These are phyloP conservation scores for Colletotrichum sp. DNA, from an alignment of 2,329 filamentous ascomycete species.

Conservation along the genomic window DNA sequence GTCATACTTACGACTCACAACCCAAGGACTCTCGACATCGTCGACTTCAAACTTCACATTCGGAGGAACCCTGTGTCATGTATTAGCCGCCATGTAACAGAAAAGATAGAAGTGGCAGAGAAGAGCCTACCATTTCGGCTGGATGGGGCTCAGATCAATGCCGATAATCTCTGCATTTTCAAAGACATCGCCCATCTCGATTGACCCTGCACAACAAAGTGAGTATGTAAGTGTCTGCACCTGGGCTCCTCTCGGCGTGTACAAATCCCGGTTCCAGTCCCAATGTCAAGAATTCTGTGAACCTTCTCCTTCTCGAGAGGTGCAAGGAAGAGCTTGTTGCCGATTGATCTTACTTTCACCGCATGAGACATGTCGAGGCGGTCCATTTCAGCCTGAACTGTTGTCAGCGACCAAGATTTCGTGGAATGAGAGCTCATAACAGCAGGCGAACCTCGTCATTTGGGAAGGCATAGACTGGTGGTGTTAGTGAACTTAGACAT, in stretches of 20 bases:
- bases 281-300: background rate
- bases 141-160: slow-evolving; percentile 1
- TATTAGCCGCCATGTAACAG: rapidly evolving
- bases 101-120: too few relatives aligned
- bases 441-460: background rate
- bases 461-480: background rate
- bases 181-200: background rate
- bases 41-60: slow-evolving; percentile 30
- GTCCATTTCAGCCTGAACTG: background rate
- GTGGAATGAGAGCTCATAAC: rapidly evolving
- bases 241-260: background rate
- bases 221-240: background rate
- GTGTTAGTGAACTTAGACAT: rapidly evolving
- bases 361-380: slow-evolving; percentile 42
- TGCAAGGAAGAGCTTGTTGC: slow-evolving; percentile 43
- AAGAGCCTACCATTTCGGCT: background rate
- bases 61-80: slow-evolving; percentile 3
- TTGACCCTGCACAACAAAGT: too few relatives aligned
- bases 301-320: slow-evolving; percentile 32
- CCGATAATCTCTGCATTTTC: background rate
- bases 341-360: slow-evolving; percentile 35
- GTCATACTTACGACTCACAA: background rate
- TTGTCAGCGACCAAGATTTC: rapidly evolving
- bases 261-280: background rate
- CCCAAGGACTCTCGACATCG: slow-evolving; percentile 21